Evolutionary conservation across 2,329 filamentous ascomycete species (phyloP).

Genomic region (Ascochyta fabae): DNA sequence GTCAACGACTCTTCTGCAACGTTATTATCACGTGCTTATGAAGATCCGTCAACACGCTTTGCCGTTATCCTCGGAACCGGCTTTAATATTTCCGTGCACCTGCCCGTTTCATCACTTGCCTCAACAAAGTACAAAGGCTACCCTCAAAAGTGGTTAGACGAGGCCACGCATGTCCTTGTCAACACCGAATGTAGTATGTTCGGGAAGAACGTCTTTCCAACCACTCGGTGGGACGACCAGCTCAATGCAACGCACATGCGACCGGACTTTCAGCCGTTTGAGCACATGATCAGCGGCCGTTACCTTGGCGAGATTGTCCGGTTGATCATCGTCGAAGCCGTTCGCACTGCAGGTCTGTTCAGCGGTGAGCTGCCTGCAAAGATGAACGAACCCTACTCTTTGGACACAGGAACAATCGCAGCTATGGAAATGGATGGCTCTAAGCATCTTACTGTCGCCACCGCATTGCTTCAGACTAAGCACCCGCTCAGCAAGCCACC

Average conservation of each 20-base stretch:
- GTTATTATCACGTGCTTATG: slow-evolving; percentile 67
- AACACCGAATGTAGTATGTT: slow-evolving; percentile 74
- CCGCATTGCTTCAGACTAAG: slow-evolving; percentile 57
- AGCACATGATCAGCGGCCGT: slow-evolving; percentile 68
- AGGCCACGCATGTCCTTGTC: slow-evolving; percentile 66
- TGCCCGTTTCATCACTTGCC: slow-evolving; percentile 62
- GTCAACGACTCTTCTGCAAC: slow-evolving; percentile 70
- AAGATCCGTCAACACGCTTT: slow-evolving; percentile 65
- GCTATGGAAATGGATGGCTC: slow-evolving; percentile 60
- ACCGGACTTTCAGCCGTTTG: slow-evolving; percentile 70
- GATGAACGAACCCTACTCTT: slow-evolving; percentile 62
- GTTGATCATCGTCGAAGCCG: slow-evolving; percentile 66
- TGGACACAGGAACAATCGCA: slow-evolving; percentile 66
- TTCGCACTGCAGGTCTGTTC: slow-evolving; percentile 63
- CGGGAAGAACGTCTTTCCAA: slow-evolving; percentile 63
- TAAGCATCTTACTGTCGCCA: slow-evolving; percentile 47
- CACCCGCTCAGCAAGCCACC: slow-evolving; percentile 58
- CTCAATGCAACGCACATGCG: slow-evolving; percentile 63
- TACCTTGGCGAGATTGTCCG: slow-evolving; percentile 70
- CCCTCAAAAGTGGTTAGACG: slow-evolving; percentile 61
- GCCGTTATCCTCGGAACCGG: slow-evolving; percentile 70
- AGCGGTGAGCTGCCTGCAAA: slow-evolving; percentile 62
- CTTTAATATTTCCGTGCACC: slow-evolving; percentile 68
- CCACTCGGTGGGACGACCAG: slow-evolving; percentile 66
- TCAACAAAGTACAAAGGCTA: slow-evolving; percentile 63